Conservation (phyloP, 495 filamentous ascomycete genomes). For the Xylaria scruposa region DNA sequence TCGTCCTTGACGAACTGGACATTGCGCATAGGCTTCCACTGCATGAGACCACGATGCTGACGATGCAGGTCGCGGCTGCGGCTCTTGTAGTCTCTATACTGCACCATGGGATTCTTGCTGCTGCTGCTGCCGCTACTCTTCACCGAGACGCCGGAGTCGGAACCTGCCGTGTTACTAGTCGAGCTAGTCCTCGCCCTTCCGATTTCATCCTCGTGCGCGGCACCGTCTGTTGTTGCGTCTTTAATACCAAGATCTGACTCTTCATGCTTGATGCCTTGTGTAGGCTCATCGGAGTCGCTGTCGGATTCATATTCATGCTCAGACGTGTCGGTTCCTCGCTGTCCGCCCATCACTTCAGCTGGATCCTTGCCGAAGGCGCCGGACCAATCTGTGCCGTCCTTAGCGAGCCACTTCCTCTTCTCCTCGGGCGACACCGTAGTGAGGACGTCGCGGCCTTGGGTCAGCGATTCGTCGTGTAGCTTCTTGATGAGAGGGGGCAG, state of each 20-base stretch:
- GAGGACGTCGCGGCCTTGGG: slow-evolving; percentile 79
- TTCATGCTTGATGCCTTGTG: slow-evolving; percentile 26
- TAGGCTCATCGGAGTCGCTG: slow-evolving; percentile 56
- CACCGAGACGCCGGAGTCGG: slow-evolving; percentile 30
- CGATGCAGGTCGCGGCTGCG: slow-evolving; percentile 63
- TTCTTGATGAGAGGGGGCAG: slow-evolving; percentile 69
- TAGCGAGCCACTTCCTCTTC: slow-evolving; percentile 76
- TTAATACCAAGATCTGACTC: slow-evolving; percentile 53
- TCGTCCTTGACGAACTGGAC: slow-evolving; percentile 75
- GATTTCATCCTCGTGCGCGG: slow-evolving; percentile 22
- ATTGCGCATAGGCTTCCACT: slow-evolving; percentile 77
- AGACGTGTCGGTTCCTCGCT: slow-evolving; percentile 46
- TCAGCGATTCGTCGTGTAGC: slow-evolving; percentile 80
- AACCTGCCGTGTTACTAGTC: slow-evolving; percentile 16
- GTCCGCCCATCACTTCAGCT: slow-evolving; percentile 46
- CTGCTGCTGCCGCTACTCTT: slow-evolving; percentile 26
- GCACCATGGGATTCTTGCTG: slow-evolving; percentile 52
- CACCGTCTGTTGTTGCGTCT: slow-evolving; percentile 43
- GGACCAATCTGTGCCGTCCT: slow-evolving; percentile 84
- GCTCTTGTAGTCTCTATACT: slow-evolving; percentile 61
- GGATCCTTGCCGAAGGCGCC: slow-evolving; percentile 81
- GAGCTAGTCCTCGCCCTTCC: slow-evolving; percentile 33
- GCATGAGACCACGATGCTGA: slow-evolving; percentile 76
- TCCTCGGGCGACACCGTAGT: slow-evolving; percentile 71
- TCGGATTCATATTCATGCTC: slow-evolving; percentile 40